Evolutionary conservation across 306 rosid species (phyloP).

Genomic region (Acacia acuminata): DNA sequence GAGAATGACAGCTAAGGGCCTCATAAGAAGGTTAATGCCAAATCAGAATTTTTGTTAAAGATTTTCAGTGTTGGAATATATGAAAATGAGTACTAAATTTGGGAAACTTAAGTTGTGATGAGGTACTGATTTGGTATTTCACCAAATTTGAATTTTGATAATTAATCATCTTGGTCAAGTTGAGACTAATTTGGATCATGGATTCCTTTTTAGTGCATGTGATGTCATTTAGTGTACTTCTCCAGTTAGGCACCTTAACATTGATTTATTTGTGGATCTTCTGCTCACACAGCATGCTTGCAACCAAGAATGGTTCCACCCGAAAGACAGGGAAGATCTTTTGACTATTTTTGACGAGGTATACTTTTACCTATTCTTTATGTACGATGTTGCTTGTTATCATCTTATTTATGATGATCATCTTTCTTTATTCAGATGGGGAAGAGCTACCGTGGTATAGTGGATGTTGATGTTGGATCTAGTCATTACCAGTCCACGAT

Average conservation of each 20-base stretch:
- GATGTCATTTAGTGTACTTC: conserved; percentile 15
- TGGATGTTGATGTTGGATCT: conserved; percentile 37
- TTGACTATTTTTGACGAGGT: conserved; percentile 65
- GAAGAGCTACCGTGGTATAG: conserved; percentile 52
- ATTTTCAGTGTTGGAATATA: neutral
- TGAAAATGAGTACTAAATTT: neutral
- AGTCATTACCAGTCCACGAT: conserved; percentile 41
- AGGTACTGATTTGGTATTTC: neutral
- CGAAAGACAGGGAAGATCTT: conserved; percentile 66
- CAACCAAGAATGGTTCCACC: conserved; percentile 69
- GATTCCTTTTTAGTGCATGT: neutral
- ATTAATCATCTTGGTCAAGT: conserved; percentile 2
- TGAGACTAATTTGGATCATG: conserved; percentile 10
- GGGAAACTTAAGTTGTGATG: neutral
- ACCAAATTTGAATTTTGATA: neutral
- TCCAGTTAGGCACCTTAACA: conserved; percentile 8
- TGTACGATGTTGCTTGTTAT: conserved; percentile 5
- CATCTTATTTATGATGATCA: conserved; percentile 26
- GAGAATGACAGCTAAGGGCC: neutral
- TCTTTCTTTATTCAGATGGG: conserved; percentile 48
- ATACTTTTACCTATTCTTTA: conserved; percentile 20
- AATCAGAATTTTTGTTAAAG: neutral
- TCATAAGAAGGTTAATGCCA: neutral
- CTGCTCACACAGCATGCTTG: conserved; percentile 66
- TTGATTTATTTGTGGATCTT: conserved; percentile 13